Percentiles rank a stretch among this genome's conserved stretches.
Conservation (phyloP, 768 basidiomycete species). For the Rhodocollybia butyracea region DNA sequence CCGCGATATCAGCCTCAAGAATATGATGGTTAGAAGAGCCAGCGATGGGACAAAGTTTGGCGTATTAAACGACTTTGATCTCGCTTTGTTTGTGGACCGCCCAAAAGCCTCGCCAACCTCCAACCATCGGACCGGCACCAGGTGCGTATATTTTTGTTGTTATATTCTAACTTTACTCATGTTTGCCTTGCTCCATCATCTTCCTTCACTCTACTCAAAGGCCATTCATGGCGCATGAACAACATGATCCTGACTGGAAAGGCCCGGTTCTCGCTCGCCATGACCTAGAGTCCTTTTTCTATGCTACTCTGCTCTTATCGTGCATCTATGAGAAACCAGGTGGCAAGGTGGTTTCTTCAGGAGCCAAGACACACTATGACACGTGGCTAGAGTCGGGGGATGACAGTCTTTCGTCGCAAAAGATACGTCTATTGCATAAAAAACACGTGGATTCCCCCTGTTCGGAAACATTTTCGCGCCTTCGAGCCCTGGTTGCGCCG, state of each 20-base stretch:
- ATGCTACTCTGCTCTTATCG: neutral
- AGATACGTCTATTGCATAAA: too few species aligned
- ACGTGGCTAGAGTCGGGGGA: too few species aligned
- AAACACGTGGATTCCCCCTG: too few species aligned
- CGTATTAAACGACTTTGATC: neutral
- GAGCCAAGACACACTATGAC: neutral
- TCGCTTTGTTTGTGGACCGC: neutral
- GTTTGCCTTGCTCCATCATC: too few species aligned
- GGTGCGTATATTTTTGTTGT: too few species aligned
- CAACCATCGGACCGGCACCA: neutral
- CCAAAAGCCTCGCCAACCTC: neutral
- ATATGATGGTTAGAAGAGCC: neutral
- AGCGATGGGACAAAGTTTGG: neutral
- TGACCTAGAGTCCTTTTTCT: neutral
- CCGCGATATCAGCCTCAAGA: neutral
- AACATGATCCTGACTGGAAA: neutral
- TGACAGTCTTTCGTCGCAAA: too few species aligned
- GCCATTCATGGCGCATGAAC: neutral
- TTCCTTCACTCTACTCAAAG: too few species aligned
- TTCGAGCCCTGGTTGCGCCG: too few species aligned
- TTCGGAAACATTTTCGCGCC: too few species aligned
- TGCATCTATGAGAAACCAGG: neutral
- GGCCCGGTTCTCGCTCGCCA: neutral
- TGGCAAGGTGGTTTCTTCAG: neutral
- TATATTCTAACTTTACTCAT: too few species aligned